Evolutionary conservation across 768 basidiomycete species (phyloP).

Genomic region (Suillus plorans): DNA sequence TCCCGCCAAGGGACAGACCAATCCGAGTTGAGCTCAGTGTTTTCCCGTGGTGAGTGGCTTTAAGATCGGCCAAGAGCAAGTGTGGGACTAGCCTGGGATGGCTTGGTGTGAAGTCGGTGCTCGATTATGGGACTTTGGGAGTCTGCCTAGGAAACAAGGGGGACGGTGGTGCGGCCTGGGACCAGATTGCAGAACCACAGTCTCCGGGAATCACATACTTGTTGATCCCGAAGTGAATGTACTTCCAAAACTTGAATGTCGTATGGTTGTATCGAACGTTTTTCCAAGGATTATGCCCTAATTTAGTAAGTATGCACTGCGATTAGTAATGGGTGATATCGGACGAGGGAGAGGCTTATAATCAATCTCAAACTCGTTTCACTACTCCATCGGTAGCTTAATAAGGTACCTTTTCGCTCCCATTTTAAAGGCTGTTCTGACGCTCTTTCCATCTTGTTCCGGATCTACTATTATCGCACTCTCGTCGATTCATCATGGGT

Average conservation of each 20-base stretch:
- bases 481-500: slow-evolving; percentile 50
- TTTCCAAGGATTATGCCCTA: background rate
- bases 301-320: background rate
- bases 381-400: slow-evolving; percentile 4
- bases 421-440: background rate
- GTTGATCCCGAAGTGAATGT: background rate
- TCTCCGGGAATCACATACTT: background rate
- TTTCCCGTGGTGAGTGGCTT: background rate
- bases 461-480: background rate
- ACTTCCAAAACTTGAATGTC: background rate
- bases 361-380: slow-evolving; percentile 6
- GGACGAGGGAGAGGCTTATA: background rate
- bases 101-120: slow-evolving; percentile 8
- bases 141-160: slow-evolving; percentile 5
- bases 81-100: slow-evolving; percentile 11
- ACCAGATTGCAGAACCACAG: slow-evolving; percentile 4
- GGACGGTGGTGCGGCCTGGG: slow-evolving; percentile 3
- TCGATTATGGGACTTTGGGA: background rate
- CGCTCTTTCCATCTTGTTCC: slow-evolving; percentile 3
- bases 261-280: background rate
- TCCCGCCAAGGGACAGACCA: background rate
- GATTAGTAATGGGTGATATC: background rate
- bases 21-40: background rate
- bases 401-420: slow-evolving; percentile 7
- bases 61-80: background rate